Base-by-base conservation (phyloP, 352 stramenopile species). In the Globisporangium carolinianum region DNA sequence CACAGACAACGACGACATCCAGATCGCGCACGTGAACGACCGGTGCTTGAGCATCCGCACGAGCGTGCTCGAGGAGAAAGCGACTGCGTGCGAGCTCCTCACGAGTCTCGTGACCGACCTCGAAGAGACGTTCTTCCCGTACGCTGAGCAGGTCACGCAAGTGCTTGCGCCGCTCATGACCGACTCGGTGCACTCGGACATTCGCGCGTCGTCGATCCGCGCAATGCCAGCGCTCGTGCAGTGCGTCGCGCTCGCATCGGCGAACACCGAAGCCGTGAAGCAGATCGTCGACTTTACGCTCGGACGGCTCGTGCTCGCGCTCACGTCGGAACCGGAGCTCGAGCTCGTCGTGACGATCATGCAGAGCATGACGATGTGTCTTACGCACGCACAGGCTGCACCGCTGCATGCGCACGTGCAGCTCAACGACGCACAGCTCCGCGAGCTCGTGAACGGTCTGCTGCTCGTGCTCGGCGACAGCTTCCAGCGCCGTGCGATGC, bases 231-330 rank as follows among this genome's bases (percentile, higher is more conserved):
- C 77, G 24, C 75, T 94, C 8, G 80, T 92, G 17, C 75, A 83
- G 47, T 92, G 79, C 52, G 83, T 92, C 15, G 77, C 79, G 37
- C 63, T 80, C 46, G 78, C 79, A 10, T 79, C 76, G 4, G 62
- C 65, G 1, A 67, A 73, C 35, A 55, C 65, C 53, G 76, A 75
- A 49, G 68, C 82, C 12, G 86, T 89, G 55, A 91, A 91, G 64
- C 84, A 94, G 50, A 91, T 92, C 73, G 63, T 92, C 47, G 84
- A 94, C 55, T 94, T 91, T 65, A 80, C 75, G 41, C 75, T 94
- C 11, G 84, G 84, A 41, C 76, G 84, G 2, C 63, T 94, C 37
- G 74, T 94, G 7, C 67, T 89, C 51, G 84, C 84, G 36, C 68
- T 94, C 47, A 87, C 79, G 8, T 90, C 82, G 5, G 84, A 94